Percentiles rank a stretch among this genome's conserved stretches.
These are phyloP conservation scores for Chaetomium strumarium DNA, from an alignment of 2,329 filamentous ascomycete species.

Conservation along the genomic window DNA sequence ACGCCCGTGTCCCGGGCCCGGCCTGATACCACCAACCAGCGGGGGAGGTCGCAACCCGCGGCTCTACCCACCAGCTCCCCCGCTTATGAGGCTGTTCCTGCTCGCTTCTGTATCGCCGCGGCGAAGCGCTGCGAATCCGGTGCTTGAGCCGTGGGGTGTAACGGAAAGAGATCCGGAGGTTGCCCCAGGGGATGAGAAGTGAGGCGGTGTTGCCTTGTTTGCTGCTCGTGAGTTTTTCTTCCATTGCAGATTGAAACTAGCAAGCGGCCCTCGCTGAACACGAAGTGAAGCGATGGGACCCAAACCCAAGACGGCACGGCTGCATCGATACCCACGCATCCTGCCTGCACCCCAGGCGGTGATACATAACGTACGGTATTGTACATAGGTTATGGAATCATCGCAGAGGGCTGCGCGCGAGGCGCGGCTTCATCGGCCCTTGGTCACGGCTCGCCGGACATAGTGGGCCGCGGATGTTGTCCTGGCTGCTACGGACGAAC, in stretches of 20 bases:
- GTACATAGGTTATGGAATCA: not conserved
- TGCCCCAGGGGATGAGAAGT: conserved; percentile 6
- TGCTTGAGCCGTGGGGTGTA: not conserved
- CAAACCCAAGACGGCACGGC: conserved; percentile 2
- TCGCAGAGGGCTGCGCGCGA: conserved; percentile 1
- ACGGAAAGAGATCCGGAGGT: not conserved
- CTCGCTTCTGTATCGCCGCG: not conserved
- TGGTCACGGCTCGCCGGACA: conserved; percentile 2
- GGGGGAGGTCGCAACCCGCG: conserved; percentile 11
- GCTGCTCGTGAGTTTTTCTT: not conserved
- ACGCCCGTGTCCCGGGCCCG: not conserved
- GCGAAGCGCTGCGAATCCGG: not conserved
- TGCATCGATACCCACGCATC: conserved; percentile 11
- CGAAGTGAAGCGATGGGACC: conserved; percentile 2
- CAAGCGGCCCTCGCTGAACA: conserved; percentile 7
- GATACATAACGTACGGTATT: too few species aligned
- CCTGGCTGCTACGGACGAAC: not conserved
- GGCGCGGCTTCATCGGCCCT: not conserved
- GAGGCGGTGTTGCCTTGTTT: conserved; percentile 9
- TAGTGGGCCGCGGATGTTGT: conserved; percentile 4
- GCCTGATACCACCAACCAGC: conserved; percentile 3
- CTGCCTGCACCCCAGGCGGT: not conserved
- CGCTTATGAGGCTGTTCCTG: conserved; percentile 3
- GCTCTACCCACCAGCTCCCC: conserved; percentile 2
- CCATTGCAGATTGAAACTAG: conserved; percentile 1